Conservation (phyloP, 1,139 yeast genomes). For the Pneumocystis oryctolagi region DNA sequence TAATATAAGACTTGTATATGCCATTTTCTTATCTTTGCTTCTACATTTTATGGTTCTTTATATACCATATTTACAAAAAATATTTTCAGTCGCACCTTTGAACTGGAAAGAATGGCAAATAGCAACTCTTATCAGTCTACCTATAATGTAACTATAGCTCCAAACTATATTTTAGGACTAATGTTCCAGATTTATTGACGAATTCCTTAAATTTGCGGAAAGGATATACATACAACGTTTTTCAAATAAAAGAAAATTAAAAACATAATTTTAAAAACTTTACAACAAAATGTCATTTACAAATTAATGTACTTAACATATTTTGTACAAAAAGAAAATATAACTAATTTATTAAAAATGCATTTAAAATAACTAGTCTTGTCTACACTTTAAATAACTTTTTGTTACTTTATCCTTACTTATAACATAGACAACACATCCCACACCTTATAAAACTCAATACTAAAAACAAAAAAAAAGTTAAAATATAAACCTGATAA, state of each 20-base stretch:
- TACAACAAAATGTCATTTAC: background rate
- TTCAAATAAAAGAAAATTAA: background rate
- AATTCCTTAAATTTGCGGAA: background rate
- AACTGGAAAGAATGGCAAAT: slow-evolving; percentile 27
- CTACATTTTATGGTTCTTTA: slow-evolving; percentile 26
- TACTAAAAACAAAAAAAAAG: background rate
- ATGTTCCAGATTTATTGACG: background rate
- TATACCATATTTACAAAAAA: slow-evolving; percentile 23
- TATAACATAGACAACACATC: slow-evolving; percentile 84
- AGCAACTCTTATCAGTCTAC: slow-evolving; percentile 24
- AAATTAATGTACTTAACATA: background rate
- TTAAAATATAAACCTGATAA: slow-evolving; percentile 48
- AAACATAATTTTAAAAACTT: background rate
- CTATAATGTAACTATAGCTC: slow-evolving; percentile 21
- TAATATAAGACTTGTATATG: slow-evolving; percentile 26
- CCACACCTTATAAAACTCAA: slow-evolving; percentile 34
- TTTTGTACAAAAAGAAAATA: background rate
- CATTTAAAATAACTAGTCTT: slow-evolving; percentile 39
- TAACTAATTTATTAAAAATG: background rate
- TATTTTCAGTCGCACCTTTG: slow-evolving; percentile 27
- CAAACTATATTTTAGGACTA: background rate
- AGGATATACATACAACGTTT: background rate
- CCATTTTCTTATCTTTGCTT: slow-evolving; percentile 25
- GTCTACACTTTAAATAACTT: slow-evolving; percentile 82
- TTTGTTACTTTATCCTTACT: slow-evolving; percentile 84